phyloP scores from a whole-genome alignment of 2,329 filamentous ascomycete species.

The Shiraia bambusicola region DNA sequence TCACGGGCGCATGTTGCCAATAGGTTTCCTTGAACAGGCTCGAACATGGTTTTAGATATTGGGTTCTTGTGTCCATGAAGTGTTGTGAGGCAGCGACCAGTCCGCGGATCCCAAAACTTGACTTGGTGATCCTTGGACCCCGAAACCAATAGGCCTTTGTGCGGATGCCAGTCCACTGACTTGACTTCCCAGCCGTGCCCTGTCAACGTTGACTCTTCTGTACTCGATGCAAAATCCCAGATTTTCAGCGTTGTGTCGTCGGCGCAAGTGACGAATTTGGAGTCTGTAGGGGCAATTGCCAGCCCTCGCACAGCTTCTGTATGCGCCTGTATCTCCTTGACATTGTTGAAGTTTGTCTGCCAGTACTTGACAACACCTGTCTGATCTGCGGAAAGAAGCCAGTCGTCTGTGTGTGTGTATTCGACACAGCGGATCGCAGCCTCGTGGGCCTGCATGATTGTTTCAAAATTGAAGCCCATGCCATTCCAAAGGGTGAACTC shows the following conservation, averaged over 20 bases:
- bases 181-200: conserved; percentile 99
- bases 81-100: conserved; percentile 84
- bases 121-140: conserved; percentile 97
- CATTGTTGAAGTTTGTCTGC: conserved; percentile 99
- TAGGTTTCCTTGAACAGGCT: conserved; percentile 78
- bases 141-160: conserved; percentile 89
- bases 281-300: conserved; percentile 89
- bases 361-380: conserved; percentile 97
- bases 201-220: conserved; percentile 78
- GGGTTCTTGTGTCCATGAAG: conserved; percentile 97
- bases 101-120: conserved; percentile 97
- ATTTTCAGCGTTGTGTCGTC: conserved; percentile 94
- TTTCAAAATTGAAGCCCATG: conserved; percentile 98
- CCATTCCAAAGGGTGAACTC: conserved; percentile 99
- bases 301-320: conserved; percentile 86
- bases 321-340: conserved; percentile 90
- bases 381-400: conserved; percentile 93
- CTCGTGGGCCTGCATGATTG: conserved; percentile 97
- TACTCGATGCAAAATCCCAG: conserved; percentile 88
- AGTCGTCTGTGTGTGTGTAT: conserved; percentile 95
- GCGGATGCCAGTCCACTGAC: conserved; percentile 95
- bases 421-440: conserved; percentile 77
- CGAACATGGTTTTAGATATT: conserved; percentile 89
- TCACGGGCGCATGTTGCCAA: conserved; percentile 92
- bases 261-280: conserved; percentile 93